Evolutionary conservation across 2,329 filamentous ascomycete genomes (phyloP), one percentile per base, ranked within the genome.

Genomic region (Aspergillus amoenus): DNA sequence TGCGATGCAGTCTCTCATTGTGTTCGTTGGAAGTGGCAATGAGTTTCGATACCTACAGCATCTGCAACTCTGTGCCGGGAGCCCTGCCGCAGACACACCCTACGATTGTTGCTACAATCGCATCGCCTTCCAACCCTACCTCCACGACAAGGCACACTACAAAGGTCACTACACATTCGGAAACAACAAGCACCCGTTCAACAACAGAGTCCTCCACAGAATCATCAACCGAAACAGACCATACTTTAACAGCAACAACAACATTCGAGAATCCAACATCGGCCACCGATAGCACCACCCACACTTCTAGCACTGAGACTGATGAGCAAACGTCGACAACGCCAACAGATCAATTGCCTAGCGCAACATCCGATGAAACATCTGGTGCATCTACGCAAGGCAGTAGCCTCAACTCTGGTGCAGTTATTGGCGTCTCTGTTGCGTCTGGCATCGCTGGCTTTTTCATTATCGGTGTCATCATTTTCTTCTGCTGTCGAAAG

Each of bases 1-100:
- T 90, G 60, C 83, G 87, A 66, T 92, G 89, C 70, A 80, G 89
- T 34, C 76, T 82, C 8, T 83, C 83, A 2, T 74, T 73, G 13
- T 92, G 89, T 70, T 70, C 75, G 4, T 74, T 77, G 3, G 66
- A 73, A 11, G 79, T 83, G 50, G 69, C 70, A 9, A 64, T 68
- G 34, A 73, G 80, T 71, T 67, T 78, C 64, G 72, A 76, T 30
- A 77, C 81, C 3, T 74, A 82, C 53, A 75, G 73, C 21, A 85
- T 91, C 75, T 91, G 88, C 66, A 71, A 62, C 69, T 73, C 61
- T 59, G 73, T 72, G 59, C 68, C 63, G 61, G 74, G 64, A 12
- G 68, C 71, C 47, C 52, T 73, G 22, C 63, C 66, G 24, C 68
- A 68, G 51, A 75, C 73, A 5, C 73, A 74, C 61, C 60, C 69